phyloP scores from a whole-genome alignment of 2,329 filamentous ascomycete genomes.

The Colletotrichum gigasporum region DNA sequence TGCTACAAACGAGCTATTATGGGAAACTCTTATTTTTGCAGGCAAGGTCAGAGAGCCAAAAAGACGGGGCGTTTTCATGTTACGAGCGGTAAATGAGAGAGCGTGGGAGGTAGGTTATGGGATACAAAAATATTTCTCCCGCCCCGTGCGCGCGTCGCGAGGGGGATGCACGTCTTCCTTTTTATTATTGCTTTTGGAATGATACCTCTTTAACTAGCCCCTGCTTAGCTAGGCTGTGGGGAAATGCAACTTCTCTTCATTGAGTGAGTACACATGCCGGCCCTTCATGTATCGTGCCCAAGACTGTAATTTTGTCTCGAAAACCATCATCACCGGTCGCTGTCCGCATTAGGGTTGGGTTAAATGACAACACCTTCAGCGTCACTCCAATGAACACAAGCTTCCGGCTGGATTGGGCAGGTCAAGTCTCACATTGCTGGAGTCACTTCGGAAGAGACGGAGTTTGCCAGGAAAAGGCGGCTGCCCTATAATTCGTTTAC shows the following conservation, averaged over 20 bases:
- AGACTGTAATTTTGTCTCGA: too few relatives aligned
- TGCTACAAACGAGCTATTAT: background rate
- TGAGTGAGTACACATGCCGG: too few relatives aligned
- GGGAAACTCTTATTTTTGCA: background rate
- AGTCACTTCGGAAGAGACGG: too few relatives aligned
- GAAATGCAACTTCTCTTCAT: slow-evolving; percentile 7
- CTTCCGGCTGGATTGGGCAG: too few relatives aligned
- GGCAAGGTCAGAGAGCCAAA: background rate
- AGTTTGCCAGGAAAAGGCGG: too few relatives aligned
- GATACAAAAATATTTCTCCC: background rate
- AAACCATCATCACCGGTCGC: too few relatives aligned
- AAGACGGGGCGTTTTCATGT: slow-evolving; percentile 21
- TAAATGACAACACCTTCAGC: too few relatives aligned
- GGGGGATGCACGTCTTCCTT: background rate
- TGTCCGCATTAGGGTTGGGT: too few relatives aligned
- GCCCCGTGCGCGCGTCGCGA: background rate
- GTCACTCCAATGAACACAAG: too few relatives aligned
- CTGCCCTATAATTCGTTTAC: background rate
- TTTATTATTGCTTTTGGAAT: slow-evolving; percentile 24
- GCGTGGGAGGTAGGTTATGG: slow-evolving; percentile 8
- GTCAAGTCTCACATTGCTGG: too few relatives aligned
- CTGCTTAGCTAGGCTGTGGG: slow-evolving; percentile 1
- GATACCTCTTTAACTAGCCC: slow-evolving; percentile 20
- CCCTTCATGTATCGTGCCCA: too few relatives aligned
- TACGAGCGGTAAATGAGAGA: background rate